These are phyloP conservation scores for Stevia rebaudiana DNA, from an alignment of 140 eudicot species.

Conservation along the genomic window DNA sequence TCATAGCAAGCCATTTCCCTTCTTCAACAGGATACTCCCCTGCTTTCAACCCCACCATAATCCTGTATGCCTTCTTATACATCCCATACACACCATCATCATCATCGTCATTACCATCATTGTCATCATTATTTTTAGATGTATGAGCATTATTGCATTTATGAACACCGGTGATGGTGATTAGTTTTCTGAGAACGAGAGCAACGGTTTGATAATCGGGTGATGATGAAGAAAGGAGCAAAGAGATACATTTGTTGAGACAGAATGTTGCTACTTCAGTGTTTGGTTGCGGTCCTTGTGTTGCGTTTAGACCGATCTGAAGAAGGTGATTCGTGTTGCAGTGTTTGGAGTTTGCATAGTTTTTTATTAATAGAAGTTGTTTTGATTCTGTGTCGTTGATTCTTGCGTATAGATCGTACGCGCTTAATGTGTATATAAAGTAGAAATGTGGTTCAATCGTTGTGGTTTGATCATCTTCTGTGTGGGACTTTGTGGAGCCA, in stretches of 20 bases:
- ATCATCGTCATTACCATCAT: constrained; percentile 18
- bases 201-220: constrained; percentile 77
- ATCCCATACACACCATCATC: constrained; percentile 51
- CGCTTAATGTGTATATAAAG: constrained; percentile 61
- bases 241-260: constrained; percentile 54
- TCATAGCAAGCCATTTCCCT: constrained; percentile 89
- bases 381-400: constrained; percentile 46
- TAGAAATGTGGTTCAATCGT: constrained; percentile 55
- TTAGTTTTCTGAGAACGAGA: constrained; percentile 58
- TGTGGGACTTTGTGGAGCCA: constrained; percentile 22
- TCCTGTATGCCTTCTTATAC: constrained; percentile 76
- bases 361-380: constrained; percentile 58
- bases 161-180: constrained; percentile 34
- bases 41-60: constrained; percentile 85
- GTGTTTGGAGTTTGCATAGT: constrained; percentile 56
- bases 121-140: no score
- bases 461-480: constrained; percentile 36
- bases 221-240: constrained; percentile 64
- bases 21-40: constrained; percentile 83
- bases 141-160: constrained; percentile 43
- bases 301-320: constrained; percentile 60
- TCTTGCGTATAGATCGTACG: constrained; percentile 71
- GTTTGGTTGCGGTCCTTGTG: constrained; percentile 67
- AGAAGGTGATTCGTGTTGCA: constrained; percentile 70
- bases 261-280: constrained; percentile 70